phyloP scores from a whole-genome alignment of 495 filamentous ascomycete species.

The Penicillium simplicissimum region DNA sequence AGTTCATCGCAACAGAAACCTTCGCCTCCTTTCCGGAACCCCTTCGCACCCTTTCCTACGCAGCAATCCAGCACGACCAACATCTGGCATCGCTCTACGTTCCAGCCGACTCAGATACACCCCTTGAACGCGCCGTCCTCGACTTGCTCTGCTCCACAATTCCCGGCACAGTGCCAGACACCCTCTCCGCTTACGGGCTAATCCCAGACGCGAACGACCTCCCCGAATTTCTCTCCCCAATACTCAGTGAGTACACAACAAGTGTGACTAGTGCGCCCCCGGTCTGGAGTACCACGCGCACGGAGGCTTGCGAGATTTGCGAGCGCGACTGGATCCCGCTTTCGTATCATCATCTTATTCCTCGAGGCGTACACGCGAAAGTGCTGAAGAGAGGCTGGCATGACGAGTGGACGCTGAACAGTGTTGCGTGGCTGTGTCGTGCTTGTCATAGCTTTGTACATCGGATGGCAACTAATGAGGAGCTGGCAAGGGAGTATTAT shows the following conservation, averaged over 20 bases:
- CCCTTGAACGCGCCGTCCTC: conserved; percentile 46
- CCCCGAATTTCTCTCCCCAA: conserved; percentile 58
- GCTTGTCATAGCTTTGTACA: conserved; percentile 89
- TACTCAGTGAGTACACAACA: conserved; percentile 61
- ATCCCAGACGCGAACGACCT: conserved; percentile 46
- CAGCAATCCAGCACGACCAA: conserved; percentile 49
- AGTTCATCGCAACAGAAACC: conserved; percentile 71
- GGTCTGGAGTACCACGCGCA: conserved; percentile 55
- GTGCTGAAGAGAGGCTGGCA: conserved; percentile 81
- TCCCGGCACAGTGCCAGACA: conserved; percentile 55
- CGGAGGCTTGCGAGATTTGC: conserved; percentile 75
- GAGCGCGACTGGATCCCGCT: conserved; percentile 74
- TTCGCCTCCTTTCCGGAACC: conserved; percentile 62
- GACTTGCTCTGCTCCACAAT: conserved; percentile 46
- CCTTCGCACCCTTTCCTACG: conserved; percentile 63
- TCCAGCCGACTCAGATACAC: conserved; percentile 40
- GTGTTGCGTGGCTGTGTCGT: conserved; percentile 85
- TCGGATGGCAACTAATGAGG: conserved; percentile 73
- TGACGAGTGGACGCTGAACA: conserved; percentile 69
- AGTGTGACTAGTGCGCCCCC: conserved; percentile 60
- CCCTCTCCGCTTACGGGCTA: conserved; percentile 62
- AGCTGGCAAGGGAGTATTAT: conserved; percentile 71
- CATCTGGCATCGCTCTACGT: conserved; percentile 51
- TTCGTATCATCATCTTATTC: conserved; percentile 85
- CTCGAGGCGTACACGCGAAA: conserved; percentile 73